Evolutionary conservation across 306 rosid species (phyloP).

Genomic region (Alnus glutinosa): DNA sequence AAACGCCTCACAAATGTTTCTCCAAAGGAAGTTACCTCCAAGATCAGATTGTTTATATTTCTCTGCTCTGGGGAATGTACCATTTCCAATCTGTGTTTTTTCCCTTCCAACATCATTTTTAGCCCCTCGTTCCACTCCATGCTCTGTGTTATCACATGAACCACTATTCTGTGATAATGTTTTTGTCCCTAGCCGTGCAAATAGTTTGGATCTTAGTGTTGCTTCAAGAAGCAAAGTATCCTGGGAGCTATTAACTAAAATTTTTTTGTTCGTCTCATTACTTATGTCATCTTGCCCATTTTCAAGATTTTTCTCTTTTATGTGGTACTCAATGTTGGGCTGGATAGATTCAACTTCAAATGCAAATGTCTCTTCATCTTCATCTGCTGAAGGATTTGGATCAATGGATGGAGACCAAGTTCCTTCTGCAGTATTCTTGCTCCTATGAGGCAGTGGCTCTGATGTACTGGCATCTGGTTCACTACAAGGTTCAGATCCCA

Average conservation of each 20-base stretch:
- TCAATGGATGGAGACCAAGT: constrained; percentile 65
- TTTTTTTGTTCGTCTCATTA: constrained; percentile 35
- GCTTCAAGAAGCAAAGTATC: constrained; percentile 88
- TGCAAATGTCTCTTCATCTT: constrained; percentile 69
- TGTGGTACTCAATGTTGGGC: constrained; percentile 36
- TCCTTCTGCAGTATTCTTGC: constrained; percentile 51
- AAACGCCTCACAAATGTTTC: constrained; percentile 9
- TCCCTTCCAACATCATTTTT: constrained; percentile 57
- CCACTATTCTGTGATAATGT: constrained; percentile 34
- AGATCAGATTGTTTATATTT: constrained; percentile 29
- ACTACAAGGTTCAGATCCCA: constrained; percentile 64
- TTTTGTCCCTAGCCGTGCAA: constrained; percentile 66
- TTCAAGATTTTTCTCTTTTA: constrained; percentile 31
- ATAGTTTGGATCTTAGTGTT: constrained; percentile 72
- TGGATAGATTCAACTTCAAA: constrained; percentile 47
- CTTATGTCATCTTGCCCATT: constrained; percentile 37
- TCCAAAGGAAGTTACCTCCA: constrained; percentile 44
- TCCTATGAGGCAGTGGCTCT: constrained; percentile 61
- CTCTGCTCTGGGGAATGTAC: constrained; percentile 33
- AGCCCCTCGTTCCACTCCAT: constrained; percentile 47
- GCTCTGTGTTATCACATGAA: constrained; percentile 40
- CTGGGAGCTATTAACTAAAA: constrained; percentile 37
- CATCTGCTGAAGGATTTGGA: constrained; percentile 60
- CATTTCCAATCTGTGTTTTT: constrained; percentile 26
- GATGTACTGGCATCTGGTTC: constrained; percentile 83